phyloP scores from a whole-genome alignment of 2,329 filamentous ascomycete genomes.

The Penicillium sp. region DNA sequence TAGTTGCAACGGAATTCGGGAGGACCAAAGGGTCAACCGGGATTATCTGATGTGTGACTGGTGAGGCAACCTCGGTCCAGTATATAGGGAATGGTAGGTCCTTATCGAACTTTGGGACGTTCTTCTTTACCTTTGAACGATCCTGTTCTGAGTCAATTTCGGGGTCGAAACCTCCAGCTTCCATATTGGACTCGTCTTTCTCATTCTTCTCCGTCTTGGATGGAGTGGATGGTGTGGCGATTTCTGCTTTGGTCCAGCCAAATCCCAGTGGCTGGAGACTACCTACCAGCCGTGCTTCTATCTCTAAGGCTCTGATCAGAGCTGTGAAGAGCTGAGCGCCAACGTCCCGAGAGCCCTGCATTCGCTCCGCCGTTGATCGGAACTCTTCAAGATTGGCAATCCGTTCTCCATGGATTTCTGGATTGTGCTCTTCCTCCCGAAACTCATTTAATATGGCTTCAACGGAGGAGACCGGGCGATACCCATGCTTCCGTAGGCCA shows the following conservation, averaged over 20 bases:
- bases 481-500: slow-evolving; percentile 83
- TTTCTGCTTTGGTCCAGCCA: slow-evolving; percentile 84
- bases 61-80: slow-evolving; percentile 87
- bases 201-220: slow-evolving; percentile 25
- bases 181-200: slow-evolving; percentile 15
- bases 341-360: slow-evolving; percentile 79
- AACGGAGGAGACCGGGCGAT: slow-evolving; percentile 72
- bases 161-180: slow-evolving; percentile 16
- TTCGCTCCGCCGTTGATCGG: slow-evolving; percentile 63
- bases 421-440: slow-evolving; percentile 60
- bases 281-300: slow-evolving; percentile 79
- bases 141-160: slow-evolving; percentile 17
- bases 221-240: slow-evolving; percentile 52
- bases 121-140: slow-evolving; percentile 39
- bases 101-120: slow-evolving; percentile 60
- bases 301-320: slow-evolving; percentile 71
- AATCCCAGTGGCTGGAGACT: slow-evolving; percentile 86
- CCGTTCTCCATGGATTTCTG: slow-evolving; percentile 70
- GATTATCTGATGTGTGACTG: slow-evolving; percentile 73
- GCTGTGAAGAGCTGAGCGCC: slow-evolving; percentile 89
- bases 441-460: slow-evolving; percentile 72
- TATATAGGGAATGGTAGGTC: slow-evolving; percentile 85
- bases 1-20: slow-evolving; percentile 66
- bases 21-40: slow-evolving; percentile 72
- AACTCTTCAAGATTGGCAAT: slow-evolving; percentile 68